Conservation (phyloP, 1,284 basidiomycete genomes). For the Porogramme epimiltina region DNA sequence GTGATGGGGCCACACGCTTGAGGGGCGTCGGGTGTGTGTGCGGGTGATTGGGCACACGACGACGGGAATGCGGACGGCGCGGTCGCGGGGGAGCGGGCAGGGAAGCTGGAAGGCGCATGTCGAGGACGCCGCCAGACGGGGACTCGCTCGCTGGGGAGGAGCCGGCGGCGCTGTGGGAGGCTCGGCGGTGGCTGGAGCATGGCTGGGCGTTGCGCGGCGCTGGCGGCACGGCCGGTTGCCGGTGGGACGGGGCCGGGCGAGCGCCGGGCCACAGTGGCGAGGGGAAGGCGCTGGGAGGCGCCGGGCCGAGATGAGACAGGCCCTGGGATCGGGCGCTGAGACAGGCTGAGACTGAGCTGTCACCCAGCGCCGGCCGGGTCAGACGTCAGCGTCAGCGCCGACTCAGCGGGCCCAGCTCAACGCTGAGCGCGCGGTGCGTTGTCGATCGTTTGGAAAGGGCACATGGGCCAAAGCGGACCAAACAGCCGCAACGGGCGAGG, state of each 20-base stretch:
- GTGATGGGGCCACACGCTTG: constrained; percentile 4
- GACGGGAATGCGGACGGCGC: not conserved
- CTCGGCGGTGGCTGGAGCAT: too few species aligned
- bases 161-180: not conserved
- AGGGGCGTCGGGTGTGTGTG: not conserved
- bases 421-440: not conserved
- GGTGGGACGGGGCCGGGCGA: not conserved
- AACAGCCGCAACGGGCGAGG: constrained; percentile 9
- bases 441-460: constrained; percentile 6
- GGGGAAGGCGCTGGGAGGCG: too few species aligned
- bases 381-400: too few species aligned
- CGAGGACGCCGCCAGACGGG: not conserved
- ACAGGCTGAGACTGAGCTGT: too few species aligned
- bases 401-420: too few species aligned
- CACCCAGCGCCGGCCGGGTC: too few species aligned
- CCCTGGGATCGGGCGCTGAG: too few species aligned
- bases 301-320: too few species aligned
- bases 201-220: not conserved
- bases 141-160: too few species aligned
- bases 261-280: not conserved
- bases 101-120: not conserved
- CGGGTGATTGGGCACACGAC: not conserved
- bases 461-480: constrained; percentile 19
- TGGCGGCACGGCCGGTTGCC: not conserved
- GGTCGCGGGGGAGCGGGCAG: not conserved